These are phyloP conservation scores for Gelatoporia subvermispora DNA, from an alignment of 768 basidiomycete species.

Conservation along the genomic window DNA sequence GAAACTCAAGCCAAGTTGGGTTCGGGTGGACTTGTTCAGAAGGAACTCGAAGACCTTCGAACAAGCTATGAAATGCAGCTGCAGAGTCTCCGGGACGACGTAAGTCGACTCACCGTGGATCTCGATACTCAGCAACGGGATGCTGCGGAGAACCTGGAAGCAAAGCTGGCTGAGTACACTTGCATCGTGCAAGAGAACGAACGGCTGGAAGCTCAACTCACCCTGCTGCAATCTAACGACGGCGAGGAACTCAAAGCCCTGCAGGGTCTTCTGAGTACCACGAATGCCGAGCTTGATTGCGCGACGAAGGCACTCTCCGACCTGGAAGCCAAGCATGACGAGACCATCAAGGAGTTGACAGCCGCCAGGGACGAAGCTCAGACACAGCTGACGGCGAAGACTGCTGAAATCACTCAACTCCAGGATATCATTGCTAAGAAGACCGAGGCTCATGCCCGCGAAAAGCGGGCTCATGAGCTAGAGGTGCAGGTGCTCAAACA, in stretches of 20 bases:
- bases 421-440: constrained; percentile 24
- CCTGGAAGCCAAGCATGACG: constrained; percentile 8
- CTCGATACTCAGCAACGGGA: constrained; percentile 23
- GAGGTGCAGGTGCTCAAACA: constrained; percentile 18
- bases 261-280: constrained; percentile 1
- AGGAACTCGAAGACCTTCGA: constrained; percentile 7
- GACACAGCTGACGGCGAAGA: constrained; percentile 8
- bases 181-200: constrained; percentile 11
- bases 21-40: background rate
- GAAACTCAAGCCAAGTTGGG: constrained; percentile 7
- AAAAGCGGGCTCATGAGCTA: constrained; percentile 8
- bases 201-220: constrained; percentile 8
- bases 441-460: constrained; percentile 9
- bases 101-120: too few species aligned
- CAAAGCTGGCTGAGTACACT: constrained; percentile 22
- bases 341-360: constrained; percentile 2
- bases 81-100: too few species aligned
- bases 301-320: constrained; percentile 3
- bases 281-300: constrained; percentile 4
- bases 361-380: constrained; percentile 13
- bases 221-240: constrained; percentile 1
- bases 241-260: constrained; percentile 6
- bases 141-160: constrained; percentile 20
- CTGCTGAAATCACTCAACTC: constrained; percentile 31
- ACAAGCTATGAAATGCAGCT: background rate